Evolutionary conservation across 208 protist species (phyloP).

Genomic region (Trichomonas vaginalis): DNA sequence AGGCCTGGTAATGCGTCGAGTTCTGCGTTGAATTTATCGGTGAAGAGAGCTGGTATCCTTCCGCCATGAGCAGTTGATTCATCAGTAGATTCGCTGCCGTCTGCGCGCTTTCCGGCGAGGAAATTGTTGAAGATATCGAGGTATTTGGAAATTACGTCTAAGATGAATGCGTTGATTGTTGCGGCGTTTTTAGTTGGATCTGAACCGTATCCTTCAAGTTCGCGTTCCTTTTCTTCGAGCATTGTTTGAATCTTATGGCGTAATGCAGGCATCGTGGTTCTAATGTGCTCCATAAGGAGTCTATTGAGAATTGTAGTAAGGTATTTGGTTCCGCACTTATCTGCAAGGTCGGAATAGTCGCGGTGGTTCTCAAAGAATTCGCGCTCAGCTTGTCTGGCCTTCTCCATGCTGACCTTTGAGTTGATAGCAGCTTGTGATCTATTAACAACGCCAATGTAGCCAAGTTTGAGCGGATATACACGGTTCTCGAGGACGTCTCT

Average conservation of each 20-base stretch:
- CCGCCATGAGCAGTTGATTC: background rate
- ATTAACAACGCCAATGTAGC: conserved; percentile 95
- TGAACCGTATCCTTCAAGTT: background rate
- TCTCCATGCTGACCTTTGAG: conserved; percentile 55
- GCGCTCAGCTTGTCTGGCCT: conserved; percentile 41
- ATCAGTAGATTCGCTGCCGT: background rate
- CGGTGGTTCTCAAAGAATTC: conserved; percentile 71
- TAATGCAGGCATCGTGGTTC: conserved; percentile 69
- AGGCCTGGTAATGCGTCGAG: background rate
- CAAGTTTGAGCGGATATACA: conserved; percentile 69
- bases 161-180: background rate
- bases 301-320: conserved; percentile 37
- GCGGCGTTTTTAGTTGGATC: background rate
- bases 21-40: background rate
- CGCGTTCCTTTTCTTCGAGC: conserved; percentile 19
- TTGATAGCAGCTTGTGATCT: conserved; percentile 86
- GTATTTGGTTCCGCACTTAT: conserved; percentile 30
- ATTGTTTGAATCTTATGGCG: conserved; percentile 31
- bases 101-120: background rate
- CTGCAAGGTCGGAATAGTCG: conserved; percentile 48
- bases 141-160: background rate
- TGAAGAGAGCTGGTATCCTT: background rate
- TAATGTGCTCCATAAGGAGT: conserved; percentile 80
- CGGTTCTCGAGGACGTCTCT: conserved; percentile 77
- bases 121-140: background rate